Conservation (phyloP, 805 yeast genomes). For the Sugiyamaella marilandica region DNA sequence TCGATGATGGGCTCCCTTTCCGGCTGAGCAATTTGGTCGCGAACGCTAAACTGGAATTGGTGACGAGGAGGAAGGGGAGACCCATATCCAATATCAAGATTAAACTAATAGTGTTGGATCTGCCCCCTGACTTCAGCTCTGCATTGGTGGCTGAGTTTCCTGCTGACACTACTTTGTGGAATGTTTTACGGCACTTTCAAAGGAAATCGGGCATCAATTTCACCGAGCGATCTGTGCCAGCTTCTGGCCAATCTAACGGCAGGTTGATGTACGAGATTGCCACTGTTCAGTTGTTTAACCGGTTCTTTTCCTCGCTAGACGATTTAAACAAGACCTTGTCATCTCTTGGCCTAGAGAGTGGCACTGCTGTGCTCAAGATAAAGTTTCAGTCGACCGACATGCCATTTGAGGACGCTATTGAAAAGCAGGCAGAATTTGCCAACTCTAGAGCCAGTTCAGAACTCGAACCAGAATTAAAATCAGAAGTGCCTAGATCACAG, state of each 20-base stretch:
- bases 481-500: too few species aligned
- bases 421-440: neutral
- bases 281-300: conserved; percentile 21
- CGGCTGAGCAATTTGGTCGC: conserved; percentile 20
- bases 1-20: conserved; percentile 17
- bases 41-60: conserved; percentile 23
- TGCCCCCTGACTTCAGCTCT: conserved; percentile 20
- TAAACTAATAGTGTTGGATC: conserved; percentile 18
- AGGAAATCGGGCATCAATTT: conserved; percentile 22
- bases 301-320: conserved; percentile 12
- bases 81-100: conserved; percentile 5
- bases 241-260: neutral
- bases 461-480: too few species aligned
- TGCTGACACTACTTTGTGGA: conserved; percentile 19
- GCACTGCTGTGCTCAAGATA: conserved; percentile 19
- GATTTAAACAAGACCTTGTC: conserved; percentile 17
- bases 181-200: conserved; percentile 24
- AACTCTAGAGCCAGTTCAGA: too few species aligned
- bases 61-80: neutral
- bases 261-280: conserved; percentile 19
- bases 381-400: conserved; percentile 17
- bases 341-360: conserved; percentile 20
- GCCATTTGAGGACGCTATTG: conserved; percentile 16
- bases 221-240: conserved; percentile 16
- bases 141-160: conserved; percentile 19